Conservation (phyloP, 345 rosid genomes). For the Syzygium grande region DNA sequence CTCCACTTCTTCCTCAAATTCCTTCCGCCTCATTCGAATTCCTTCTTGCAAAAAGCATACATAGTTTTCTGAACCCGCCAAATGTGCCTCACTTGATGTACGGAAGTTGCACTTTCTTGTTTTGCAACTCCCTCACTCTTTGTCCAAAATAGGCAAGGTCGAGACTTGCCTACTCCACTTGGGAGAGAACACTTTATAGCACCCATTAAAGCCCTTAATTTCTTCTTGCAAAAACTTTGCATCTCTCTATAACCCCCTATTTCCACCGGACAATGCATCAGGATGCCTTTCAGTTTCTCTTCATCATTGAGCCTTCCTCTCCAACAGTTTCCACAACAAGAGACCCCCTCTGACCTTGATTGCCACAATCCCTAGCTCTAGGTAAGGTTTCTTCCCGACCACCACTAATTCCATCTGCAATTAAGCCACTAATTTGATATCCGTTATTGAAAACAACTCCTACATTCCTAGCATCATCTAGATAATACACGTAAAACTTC, state of each 20-base stretch:
- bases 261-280: too few relatives aligned
- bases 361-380: too few relatives aligned
- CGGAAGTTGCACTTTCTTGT: conserved; percentile 40
- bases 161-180: conserved; percentile 49
- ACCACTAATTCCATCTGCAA: conserved; percentile 33
- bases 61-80: conserved; percentile 58
- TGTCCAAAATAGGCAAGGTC: conserved; percentile 34
- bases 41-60: conserved; percentile 61
- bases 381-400: too few relatives aligned
- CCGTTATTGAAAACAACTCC: conserved; percentile 80
- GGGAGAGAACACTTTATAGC: conserved; percentile 50
- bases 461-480: conserved; percentile 43
- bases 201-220: conserved; percentile 37
- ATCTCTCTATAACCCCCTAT: too few relatives aligned
- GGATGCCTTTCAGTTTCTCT: too few relatives aligned
- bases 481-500: conserved; percentile 73
- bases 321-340: too few relatives aligned
- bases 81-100: conserved; percentile 55
- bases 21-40: conserved; percentile 53
- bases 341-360: too few relatives aligned
- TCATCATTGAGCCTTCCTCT: too few relatives aligned
- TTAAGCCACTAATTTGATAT: conserved; percentile 65
- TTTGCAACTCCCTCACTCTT: conserved; percentile 59
- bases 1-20: conserved; percentile 86
- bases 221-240: conserved; percentile 43